phyloP scores from a whole-genome alignment of 495 filamentous ascomycete species.

The Xylaria curta region DNA sequence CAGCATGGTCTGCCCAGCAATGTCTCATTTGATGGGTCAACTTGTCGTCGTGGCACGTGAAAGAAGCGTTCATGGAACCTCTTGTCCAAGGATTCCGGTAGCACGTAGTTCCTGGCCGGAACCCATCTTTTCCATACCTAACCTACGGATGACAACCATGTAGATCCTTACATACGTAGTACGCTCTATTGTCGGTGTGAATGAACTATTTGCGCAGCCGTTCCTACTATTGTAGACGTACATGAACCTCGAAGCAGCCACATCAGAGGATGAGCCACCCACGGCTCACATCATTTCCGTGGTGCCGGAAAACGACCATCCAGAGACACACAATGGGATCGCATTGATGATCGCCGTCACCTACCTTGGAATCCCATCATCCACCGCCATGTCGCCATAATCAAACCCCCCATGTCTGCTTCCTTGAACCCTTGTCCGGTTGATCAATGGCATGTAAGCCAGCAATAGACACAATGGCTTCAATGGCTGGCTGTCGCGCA shows the following conservation, averaged over 20 bases:
- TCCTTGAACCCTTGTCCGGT: neutral
- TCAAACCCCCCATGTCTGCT: neutral
- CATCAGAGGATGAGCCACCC: slow-evolving; percentile 8
- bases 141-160: neutral
- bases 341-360: slow-evolving; percentile 18
- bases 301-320: slow-evolving; percentile 18
- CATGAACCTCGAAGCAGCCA: neutral
- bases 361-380: slow-evolving; percentile 4
- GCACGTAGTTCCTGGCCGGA: slow-evolving; percentile 4
- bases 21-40: neutral
- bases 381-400: slow-evolving; percentile 6
- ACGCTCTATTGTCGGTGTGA: slow-evolving; percentile 2
- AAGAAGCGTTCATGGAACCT: neutral
- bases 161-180: neutral
- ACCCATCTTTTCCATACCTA: slow-evolving; percentile 14
- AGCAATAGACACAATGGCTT: slow-evolving; percentile 7
- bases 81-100: slow-evolving; percentile 15
- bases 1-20: neutral
- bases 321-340: neutral
- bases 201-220: slow-evolving; percentile 7
- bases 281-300: slow-evolving; percentile 25
- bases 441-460: neutral
- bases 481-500: slow-evolving; percentile 3
- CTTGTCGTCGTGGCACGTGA: neutral
- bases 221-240: neutral